phyloP scores from a whole-genome alignment of 228 moss, liverwort and hornwort species.

The Sphagnum fallax region DNA sequence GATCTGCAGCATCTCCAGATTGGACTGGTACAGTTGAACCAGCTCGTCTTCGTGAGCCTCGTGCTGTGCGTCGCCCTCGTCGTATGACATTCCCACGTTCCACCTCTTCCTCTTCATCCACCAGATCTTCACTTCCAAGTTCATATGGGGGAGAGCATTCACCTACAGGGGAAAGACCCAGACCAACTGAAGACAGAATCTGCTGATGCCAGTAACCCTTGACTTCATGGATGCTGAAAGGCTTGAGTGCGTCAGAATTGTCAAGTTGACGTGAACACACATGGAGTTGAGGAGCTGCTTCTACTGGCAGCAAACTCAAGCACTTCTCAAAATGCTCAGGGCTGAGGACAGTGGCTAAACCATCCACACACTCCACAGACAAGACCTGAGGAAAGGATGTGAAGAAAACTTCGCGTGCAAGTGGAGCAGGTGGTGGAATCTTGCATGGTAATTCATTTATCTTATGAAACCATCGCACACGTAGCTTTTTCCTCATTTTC shows the following conservation, averaged over 20 bases:
- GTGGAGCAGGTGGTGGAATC: constrained; percentile 70
- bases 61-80: constrained; percentile 76
- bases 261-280: constrained; percentile 79
- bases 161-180: constrained; percentile 27
- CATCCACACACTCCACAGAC: constrained; percentile 89
- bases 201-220: constrained; percentile 74
- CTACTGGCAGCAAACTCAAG: constrained; percentile 23
- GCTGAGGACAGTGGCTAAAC: constrained; percentile 69
- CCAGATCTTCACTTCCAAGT: constrained; percentile 78
- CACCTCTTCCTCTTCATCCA: constrained; percentile 62
- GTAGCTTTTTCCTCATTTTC: constrained; percentile 83
- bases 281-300: constrained; percentile 31
- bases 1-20: constrained; percentile 37
- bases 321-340: constrained; percentile 63
- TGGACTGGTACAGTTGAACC: constrained; percentile 42
- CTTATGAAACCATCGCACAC: constrained; percentile 90
- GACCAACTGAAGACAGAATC: constrained; percentile 29
- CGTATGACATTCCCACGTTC: constrained; percentile 57
- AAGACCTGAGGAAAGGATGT: constrained; percentile 71
- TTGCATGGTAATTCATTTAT: constrained; percentile 65
- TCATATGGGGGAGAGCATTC: constrained; percentile 31
- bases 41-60: constrained; percentile 61
- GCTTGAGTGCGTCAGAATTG: constrained; percentile 57
- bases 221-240: constrained; percentile 60
- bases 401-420: constrained; percentile 60